Percentiles rank a stretch among this genome's conserved stretches.
phyloP scores from a whole-genome alignment of 768 basidiomycete species.

The Kwoniella sp. region DNA sequence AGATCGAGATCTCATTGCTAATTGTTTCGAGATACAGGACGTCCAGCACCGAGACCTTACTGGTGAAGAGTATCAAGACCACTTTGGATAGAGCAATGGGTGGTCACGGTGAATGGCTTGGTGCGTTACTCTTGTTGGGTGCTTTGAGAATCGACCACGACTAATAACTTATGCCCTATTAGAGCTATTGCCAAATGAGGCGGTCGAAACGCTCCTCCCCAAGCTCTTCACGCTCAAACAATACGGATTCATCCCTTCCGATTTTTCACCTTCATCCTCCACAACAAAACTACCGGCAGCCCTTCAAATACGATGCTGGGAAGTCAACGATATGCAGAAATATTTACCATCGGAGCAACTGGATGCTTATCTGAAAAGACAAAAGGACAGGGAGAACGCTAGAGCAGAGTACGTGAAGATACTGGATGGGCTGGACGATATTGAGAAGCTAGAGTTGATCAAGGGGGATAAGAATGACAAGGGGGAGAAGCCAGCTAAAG shows the following conservation, averaged over 20 bases:
- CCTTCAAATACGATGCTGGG: constrained; percentile 45
- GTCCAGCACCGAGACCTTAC: constrained; percentile 21
- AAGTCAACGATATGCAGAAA: constrained; percentile 32
- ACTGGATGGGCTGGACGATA: constrained; percentile 39
- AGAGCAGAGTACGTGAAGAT: constrained; percentile 35
- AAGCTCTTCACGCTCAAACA: constrained; percentile 35
- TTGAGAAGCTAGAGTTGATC: constrained; percentile 40
- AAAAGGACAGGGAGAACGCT: constrained; percentile 23
- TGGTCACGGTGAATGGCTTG: constrained; percentile 18
- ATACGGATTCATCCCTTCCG: constrained; percentile 38
- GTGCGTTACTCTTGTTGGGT: no score
- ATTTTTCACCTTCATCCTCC: constrained; percentile 34
- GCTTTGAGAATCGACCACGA: no score
- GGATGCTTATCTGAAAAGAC: constrained; percentile 13
- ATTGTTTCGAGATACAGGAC: constrained; percentile 18
- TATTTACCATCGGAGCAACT: constrained; percentile 29
- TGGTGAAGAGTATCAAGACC: constrained; percentile 36
- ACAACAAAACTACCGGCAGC: constrained; percentile 34
- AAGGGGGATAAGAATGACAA: constrained; percentile 38
- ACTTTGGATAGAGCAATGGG: constrained; percentile 24
- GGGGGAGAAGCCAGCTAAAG: constrained; percentile 18
- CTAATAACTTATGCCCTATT: no score
- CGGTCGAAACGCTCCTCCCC: constrained; percentile 29
- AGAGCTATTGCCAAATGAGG: constrained; percentile 29
- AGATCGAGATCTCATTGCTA: not conserved